Conservation (phyloP, 768 basidiomycete species). For the Chalciporus pseudorubinellus region DNA sequence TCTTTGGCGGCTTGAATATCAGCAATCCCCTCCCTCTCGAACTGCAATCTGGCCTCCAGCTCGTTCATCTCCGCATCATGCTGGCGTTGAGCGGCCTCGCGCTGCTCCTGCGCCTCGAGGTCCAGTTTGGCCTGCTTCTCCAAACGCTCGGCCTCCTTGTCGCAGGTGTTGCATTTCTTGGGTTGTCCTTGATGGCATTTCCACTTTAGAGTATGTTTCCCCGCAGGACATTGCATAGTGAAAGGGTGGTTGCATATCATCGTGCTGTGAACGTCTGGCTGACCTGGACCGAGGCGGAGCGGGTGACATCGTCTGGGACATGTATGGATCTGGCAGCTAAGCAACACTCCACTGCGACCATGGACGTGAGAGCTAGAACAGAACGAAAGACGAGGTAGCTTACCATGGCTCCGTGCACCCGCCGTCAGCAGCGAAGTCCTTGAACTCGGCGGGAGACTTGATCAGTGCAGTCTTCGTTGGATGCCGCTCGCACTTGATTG, state of each 20-base stretch:
- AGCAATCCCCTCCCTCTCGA: constrained; percentile 26
- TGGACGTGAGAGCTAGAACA: no score
- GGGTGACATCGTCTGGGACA: constrained; percentile 66
- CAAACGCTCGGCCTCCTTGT: constrained; percentile 39
- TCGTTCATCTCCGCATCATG: constrained; percentile 43
- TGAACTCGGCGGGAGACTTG: constrained; percentile 46
- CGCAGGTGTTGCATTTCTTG: constrained; percentile 44
- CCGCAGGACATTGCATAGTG: constrained; percentile 37
- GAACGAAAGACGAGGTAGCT: constrained; percentile 2
- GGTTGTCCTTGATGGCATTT: constrained; percentile 43
- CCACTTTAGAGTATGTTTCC: constrained; percentile 43
- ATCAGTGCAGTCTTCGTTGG: constrained; percentile 40
- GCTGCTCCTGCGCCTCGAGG: constrained; percentile 40
- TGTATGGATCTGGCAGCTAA: constrained; percentile 51
- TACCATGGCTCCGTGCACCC: constrained; percentile 64
- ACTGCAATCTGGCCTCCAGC: constrained; percentile 40
- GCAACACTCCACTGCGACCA: constrained; percentile 40
- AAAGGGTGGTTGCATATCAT: constrained; percentile 45
- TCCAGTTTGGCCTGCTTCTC: constrained; percentile 42
- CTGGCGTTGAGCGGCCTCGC: constrained; percentile 44
- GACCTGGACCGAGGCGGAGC: constrained; percentile 46
- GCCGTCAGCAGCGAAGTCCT: constrained; percentile 53
- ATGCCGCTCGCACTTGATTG: constrained; percentile 57
- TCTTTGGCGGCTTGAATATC: constrained; percentile 38
- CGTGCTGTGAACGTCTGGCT: constrained; percentile 17